Conservation (phyloP, 345 rosid genomes). For the Sisymbrium irio region DNA sequence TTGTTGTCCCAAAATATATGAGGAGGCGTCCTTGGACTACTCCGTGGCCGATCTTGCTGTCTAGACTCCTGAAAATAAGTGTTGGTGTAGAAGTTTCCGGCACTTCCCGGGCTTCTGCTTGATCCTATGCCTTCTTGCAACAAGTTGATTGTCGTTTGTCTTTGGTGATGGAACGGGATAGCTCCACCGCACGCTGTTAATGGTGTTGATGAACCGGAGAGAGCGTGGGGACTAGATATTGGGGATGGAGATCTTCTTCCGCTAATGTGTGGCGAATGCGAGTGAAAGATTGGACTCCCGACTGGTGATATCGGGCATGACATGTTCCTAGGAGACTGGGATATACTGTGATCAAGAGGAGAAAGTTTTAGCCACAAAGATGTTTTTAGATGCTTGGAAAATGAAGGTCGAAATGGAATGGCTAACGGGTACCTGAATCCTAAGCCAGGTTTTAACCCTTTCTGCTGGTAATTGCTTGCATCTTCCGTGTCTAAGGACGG, state of each 20-base stretch:
- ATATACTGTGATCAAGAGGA: conserved; percentile 37
- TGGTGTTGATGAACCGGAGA: conserved; percentile 67
- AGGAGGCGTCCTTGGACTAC: conserved; percentile 50
- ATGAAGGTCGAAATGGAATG: neutral
- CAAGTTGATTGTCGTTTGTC: conserved; percentile 45
- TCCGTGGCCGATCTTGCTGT: conserved; percentile 46
- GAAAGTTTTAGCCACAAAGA: neutral
- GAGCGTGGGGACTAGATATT: conserved; percentile 60
- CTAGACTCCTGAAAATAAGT: conserved; percentile 49
- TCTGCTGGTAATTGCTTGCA: conserved; percentile 41
- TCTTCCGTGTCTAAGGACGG: conserved; percentile 49
- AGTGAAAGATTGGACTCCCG: conserved; percentile 58
- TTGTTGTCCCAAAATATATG: conserved; percentile 50
- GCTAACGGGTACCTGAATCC: conserved; percentile 47
- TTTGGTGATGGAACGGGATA: conserved; percentile 55
- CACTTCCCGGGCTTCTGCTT: conserved; percentile 41
- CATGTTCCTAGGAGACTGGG: conserved; percentile 47
- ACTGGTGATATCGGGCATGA: conserved; percentile 65
- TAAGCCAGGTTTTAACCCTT: conserved; percentile 42
- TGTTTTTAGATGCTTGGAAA: neutral
- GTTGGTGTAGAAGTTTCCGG: conserved; percentile 43
- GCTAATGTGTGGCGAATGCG: conserved; percentile 52
- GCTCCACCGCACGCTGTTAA: conserved; percentile 55
- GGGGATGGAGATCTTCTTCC: conserved; percentile 69
- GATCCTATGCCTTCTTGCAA: conserved; percentile 52